phyloP scores from a whole-genome alignment of 768 basidiomycete species.

The Amyloporia xantha region DNA sequence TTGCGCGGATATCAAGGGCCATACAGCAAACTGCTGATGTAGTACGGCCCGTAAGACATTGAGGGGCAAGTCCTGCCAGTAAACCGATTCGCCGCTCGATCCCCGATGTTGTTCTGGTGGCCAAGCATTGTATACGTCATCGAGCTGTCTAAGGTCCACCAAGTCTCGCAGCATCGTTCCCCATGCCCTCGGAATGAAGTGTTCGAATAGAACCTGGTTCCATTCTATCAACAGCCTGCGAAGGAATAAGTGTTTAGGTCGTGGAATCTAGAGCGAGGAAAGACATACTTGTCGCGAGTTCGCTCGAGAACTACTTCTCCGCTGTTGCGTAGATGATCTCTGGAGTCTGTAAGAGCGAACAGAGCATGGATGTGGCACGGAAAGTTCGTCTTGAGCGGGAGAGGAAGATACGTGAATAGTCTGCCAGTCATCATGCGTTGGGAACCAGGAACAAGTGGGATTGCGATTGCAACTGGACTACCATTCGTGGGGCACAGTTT shows the following conservation, averaged over 20 bases:
- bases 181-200: conserved; percentile 42
- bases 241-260: neutral
- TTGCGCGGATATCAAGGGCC: conserved; percentile 26
- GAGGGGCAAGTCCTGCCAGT: conserved; percentile 29
- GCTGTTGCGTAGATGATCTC: conserved; percentile 39
- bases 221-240: conserved; percentile 39
- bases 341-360: conserved; percentile 39
- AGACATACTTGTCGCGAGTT: conserved; percentile 36
- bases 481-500: conserved; percentile 31
- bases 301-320: conserved; percentile 34
- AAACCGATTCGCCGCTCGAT: conserved; percentile 33
- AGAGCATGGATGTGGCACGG: conserved; percentile 39
- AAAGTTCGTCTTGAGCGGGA: conserved; percentile 40
- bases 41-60: conserved; percentile 17
- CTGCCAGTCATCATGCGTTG: conserved; percentile 25
- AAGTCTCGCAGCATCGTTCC: conserved; percentile 28
- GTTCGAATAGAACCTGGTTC: conserved; percentile 40
- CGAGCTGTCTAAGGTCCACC: conserved; percentile 13
- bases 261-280: neutral
- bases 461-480: conserved; percentile 33
- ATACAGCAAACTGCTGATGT: conserved; percentile 21
- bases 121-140: conserved; percentile 34
- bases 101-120: conserved; percentile 26
- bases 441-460: conserved; percentile 11
- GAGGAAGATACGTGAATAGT: conserved; percentile 43